Conservation (phyloP, 2,329 filamentous ascomycete species). For the Ophiostoma ips region DNA sequence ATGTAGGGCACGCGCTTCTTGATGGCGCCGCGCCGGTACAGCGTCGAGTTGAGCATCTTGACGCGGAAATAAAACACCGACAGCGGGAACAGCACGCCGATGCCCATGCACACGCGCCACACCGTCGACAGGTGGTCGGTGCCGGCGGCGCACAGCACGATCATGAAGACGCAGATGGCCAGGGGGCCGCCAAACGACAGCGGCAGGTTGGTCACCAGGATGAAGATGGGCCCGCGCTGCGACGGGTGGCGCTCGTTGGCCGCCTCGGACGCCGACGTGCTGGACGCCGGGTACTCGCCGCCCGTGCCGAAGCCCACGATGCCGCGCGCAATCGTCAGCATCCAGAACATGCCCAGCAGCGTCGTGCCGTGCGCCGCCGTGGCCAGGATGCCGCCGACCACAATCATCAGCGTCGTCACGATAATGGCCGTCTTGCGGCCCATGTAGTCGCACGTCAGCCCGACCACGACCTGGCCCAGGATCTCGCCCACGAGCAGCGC, state of each 20-base stretch:
- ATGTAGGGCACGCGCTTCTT: conserved; percentile 34
- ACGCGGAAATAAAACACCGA: conserved; percentile 39
- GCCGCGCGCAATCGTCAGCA: conserved; percentile 30
- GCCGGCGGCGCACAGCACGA: conserved; percentile 35
- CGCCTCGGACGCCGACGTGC: conserved; percentile 36
- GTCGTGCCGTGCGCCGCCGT: conserved; percentile 29
- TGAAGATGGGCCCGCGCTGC: conserved; percentile 36
- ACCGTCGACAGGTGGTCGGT: conserved; percentile 25
- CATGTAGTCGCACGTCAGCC: conserved; percentile 33
- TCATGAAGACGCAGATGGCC: conserved; percentile 33
- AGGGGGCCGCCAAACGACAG: conserved; percentile 34
- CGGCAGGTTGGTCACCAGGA: conserved; percentile 39
- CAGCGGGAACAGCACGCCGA: conserved; percentile 35
- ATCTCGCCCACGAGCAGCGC: conserved; percentile 42
- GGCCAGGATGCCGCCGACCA: conserved; percentile 30
- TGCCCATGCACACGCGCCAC: conserved; percentile 36
- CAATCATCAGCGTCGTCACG: conserved; percentile 30
- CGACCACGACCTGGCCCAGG: conserved; percentile 40
- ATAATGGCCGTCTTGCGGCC: conserved; percentile 35
- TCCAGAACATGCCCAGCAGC: conserved; percentile 32
- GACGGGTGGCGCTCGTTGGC: conserved; percentile 31
- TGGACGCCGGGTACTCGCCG: conserved; percentile 39
- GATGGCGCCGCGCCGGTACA: conserved; percentile 28
- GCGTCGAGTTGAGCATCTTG: conserved; percentile 35
- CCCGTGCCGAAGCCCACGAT: conserved; percentile 31